Percentiles rank a stretch among this genome's conserved stretches.
Evolutionary conservation across 148 eudicot species (phyloP).

Genomic region (Chenopodium berlandieri): DNA sequence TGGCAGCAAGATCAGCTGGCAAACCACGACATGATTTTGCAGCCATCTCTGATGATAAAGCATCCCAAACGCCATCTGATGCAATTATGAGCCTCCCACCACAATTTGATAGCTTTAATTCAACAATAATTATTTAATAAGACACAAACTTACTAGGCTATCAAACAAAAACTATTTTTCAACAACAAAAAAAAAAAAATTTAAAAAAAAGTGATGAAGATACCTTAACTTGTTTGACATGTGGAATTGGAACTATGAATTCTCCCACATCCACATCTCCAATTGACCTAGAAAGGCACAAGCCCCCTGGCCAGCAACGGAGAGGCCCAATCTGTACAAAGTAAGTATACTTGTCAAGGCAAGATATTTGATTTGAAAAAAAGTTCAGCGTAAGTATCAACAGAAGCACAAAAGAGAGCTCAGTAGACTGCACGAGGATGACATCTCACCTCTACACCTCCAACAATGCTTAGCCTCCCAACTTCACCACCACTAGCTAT

Average conservation of each 20-base stretch:
- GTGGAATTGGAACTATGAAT: slow-evolving; percentile 79
- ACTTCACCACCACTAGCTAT: slow-evolving; percentile 91
- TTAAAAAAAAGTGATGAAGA: background rate
- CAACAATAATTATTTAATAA: background rate
- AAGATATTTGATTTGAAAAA: background rate
- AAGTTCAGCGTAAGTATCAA: background rate
- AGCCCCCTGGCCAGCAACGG: slow-evolving; percentile 96
- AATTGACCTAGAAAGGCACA: slow-evolving; percentile 91
- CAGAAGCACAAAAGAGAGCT: background rate
- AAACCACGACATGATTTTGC: slow-evolving; percentile 83
- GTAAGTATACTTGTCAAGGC: slow-evolving; percentile 1
- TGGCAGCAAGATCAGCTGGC: slow-evolving; percentile 92
- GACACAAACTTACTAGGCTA: background rate
- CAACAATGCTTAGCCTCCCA: slow-evolving; percentile 71
- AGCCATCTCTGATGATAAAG: slow-evolving; percentile 70
- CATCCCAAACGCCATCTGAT: slow-evolving; percentile 96
- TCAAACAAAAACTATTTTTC: background rate
- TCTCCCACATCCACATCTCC: slow-evolving; percentile 93
- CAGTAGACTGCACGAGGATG: background rate
- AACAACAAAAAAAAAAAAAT: no score
- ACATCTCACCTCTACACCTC: slow-evolving; percentile 65
- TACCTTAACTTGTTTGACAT: slow-evolving; percentile 95
- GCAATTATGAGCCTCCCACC: slow-evolving; percentile 94
- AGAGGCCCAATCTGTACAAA: slow-evolving; percentile 73
- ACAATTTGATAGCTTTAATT: slow-evolving; percentile 54